Percentiles rank a stretch among this genome's conserved stretches.
These are phyloP conservation scores for Leccinum disarticulatum DNA, from an alignment of 768 basidiomycete species.

Conservation along the genomic window DNA sequence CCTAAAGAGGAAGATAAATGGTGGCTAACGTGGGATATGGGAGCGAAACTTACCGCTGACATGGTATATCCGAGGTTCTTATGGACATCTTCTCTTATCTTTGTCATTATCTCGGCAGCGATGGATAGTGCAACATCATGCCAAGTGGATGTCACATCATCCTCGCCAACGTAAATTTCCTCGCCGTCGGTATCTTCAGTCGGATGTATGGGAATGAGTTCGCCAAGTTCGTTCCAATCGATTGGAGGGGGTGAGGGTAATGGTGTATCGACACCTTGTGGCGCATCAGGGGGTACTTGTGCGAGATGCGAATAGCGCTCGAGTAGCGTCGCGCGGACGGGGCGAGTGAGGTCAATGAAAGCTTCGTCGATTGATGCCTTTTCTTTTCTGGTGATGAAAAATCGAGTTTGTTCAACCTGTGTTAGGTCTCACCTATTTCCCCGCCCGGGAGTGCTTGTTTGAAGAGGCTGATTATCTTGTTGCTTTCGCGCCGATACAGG, in stretches of 20 bases:
- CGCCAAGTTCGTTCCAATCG: conserved; percentile 59
- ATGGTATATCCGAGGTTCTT: conserved; percentile 86
- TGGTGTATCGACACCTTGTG: conserved; percentile 70
- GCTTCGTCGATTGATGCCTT: conserved; percentile 98
- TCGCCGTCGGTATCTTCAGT: conserved; percentile 21
- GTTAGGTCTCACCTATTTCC: conserved; percentile 65
- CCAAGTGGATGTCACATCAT: conserved; percentile 61
- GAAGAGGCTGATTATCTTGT: conserved; percentile 83
- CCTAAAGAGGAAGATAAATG: conserved; percentile 42
- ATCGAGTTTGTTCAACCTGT: background rate
- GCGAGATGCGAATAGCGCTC: conserved; percentile 76
- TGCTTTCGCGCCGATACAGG: conserved; percentile 86
- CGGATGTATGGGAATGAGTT: conserved; percentile 57
- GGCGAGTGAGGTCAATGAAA: conserved; percentile 87
- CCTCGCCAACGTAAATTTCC: conserved; percentile 20
- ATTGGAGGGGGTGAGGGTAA: conserved; percentile 72
- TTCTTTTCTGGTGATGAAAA: conserved; percentile 47
- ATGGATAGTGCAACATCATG: conserved; percentile 90
- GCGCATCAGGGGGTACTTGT: conserved; percentile 64
- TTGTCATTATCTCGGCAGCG: conserved; percentile 84
- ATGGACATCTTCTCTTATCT: conserved; percentile 65
- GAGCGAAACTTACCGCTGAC: conserved; percentile 65
- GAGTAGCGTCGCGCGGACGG: conserved; percentile 74
- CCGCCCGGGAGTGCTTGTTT: conserved; percentile 74
- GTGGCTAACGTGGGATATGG: background rate